Conservation (phyloP, 306 rosid species). For the Malus sylvestris region DNA sequence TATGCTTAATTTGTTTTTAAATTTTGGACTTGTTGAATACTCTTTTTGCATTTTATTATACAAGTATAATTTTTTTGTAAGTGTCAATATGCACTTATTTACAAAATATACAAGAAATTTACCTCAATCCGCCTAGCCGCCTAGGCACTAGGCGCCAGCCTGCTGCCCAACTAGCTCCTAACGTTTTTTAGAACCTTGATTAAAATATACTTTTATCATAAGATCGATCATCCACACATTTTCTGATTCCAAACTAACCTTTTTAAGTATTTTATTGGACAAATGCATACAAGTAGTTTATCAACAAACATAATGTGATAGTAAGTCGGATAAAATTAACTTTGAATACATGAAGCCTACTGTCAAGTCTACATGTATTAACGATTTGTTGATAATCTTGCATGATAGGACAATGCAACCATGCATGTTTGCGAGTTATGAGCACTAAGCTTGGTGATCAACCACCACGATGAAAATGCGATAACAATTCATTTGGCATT, state of each 20-base stretch:
- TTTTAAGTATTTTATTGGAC: background rate
- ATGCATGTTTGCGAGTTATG: background rate
- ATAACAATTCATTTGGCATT: background rate
- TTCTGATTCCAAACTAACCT: background rate
- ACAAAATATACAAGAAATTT: too few relatives aligned
- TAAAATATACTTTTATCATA: background rate
- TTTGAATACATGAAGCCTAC: background rate
- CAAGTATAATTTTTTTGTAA: too few relatives aligned
- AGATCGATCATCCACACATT: too few relatives aligned
- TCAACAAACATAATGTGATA: background rate
- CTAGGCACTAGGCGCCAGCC: too few relatives aligned
- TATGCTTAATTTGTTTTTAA: too few relatives aligned
- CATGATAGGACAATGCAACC: background rate
- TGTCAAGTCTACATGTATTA: background rate
- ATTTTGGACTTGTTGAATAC: too few relatives aligned
- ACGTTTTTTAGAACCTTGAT: too few relatives aligned
- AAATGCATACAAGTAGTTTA: background rate
- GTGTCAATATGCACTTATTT: too few relatives aligned
- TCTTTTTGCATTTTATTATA: too few relatives aligned
- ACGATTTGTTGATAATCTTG: background rate
- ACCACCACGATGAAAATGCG: background rate
- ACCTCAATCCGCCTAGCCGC: too few relatives aligned
- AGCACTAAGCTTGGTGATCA: background rate
- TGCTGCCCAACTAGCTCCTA: too few relatives aligned
- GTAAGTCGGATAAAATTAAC: background rate